A percentile compares a stretch with the other conserved stretches of the same genome.
Evolutionary conservation across 768 basidiomycete genomes (phyloP).

Genomic region (Lepiota brunneoincarnata): DNA sequence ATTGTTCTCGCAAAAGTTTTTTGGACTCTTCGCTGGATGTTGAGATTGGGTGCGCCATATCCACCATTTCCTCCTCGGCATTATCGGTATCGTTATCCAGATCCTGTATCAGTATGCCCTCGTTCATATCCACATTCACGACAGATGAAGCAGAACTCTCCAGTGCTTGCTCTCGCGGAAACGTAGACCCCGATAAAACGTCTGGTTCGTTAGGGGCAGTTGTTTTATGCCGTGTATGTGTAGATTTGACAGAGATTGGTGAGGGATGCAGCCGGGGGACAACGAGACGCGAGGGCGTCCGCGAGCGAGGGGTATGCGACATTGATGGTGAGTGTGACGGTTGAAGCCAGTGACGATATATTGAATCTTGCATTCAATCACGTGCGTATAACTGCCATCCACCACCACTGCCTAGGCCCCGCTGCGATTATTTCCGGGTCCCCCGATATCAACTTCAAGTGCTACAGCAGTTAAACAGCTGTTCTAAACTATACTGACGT

Average conservation of each 20-base stretch:
- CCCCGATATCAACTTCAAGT: too few species aligned
- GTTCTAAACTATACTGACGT: too few species aligned
- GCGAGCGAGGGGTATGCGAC: slow-evolving; percentile 30
- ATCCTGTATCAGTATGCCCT: slow-evolving; percentile 72
- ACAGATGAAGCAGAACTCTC: slow-evolving; percentile 74
- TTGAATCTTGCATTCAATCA: too few species aligned
- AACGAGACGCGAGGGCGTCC: slow-evolving; percentile 49
- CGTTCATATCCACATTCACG: slow-evolving; percentile 60
- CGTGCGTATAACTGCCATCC: too few species aligned
- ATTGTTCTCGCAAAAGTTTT: slow-evolving; percentile 65
- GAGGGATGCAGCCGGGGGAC: slow-evolving; percentile 52
- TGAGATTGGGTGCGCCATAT: slow-evolving; percentile 34
- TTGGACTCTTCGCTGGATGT: slow-evolving; percentile 53
- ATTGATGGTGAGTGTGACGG: slow-evolving; percentile 13
- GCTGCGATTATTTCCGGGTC: too few species aligned
- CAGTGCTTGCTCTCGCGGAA: slow-evolving; percentile 31
- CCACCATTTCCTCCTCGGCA: slow-evolving; percentile 56
- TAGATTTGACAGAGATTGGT: slow-evolving; percentile 54
- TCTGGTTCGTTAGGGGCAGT: slow-evolving; percentile 29
- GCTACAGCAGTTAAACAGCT: too few species aligned
- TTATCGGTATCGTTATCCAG: slow-evolving; percentile 62
- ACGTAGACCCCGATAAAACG: slow-evolving; percentile 18
- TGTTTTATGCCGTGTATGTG: slow-evolving; percentile 49
- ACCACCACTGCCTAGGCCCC: background rate
- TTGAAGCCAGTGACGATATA: background rate